These are phyloP conservation scores for Leptomonas pyrrhocoris DNA, from an alignment of 208 protist genomes.

Conservation along the genomic window DNA sequence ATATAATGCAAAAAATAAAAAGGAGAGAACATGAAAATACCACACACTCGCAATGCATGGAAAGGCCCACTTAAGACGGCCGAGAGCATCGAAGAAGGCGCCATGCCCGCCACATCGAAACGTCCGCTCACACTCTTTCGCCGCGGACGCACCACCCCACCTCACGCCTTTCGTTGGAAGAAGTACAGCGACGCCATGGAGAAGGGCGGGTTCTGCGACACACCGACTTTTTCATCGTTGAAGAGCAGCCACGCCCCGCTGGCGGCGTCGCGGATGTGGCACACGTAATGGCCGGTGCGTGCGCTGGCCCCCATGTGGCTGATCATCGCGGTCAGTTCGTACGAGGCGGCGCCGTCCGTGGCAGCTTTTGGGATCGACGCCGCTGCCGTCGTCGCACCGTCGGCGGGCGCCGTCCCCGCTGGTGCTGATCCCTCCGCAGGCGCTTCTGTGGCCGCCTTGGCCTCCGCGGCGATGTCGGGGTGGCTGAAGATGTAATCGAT, in stretches of 20 bases:
- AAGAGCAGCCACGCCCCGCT: constrained; percentile 92
- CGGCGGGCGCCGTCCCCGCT: not conserved
- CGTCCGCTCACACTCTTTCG: too few relatives aligned
- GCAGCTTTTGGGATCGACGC: constrained; percentile 6
- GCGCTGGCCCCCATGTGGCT: constrained; percentile 92
- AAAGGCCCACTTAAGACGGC: too few relatives aligned
- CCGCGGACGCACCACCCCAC: not conserved
- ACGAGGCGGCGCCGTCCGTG: constrained; percentile 63
- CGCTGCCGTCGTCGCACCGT: not conserved
- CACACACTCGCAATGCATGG: too few relatives aligned
- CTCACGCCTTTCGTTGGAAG: constrained; percentile 56
- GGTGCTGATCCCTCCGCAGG: not conserved
- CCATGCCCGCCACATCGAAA: too few relatives aligned
- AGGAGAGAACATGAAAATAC: not conserved
- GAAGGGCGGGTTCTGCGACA: constrained; percentile 89
- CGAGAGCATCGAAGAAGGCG: too few relatives aligned
- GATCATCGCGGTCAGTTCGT: constrained; percentile 87
- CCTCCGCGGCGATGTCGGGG: constrained; percentile 72
- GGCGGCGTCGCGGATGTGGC: constrained; percentile 79
- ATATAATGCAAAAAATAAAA: not conserved
- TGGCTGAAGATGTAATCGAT: constrained; percentile 97
- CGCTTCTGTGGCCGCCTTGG: constrained; percentile 7
- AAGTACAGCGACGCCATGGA: constrained; percentile 94
- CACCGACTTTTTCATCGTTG: constrained; percentile 95
- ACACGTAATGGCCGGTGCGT: constrained; percentile 91